Percentiles rank a stretch among this genome's conserved stretches.
These are phyloP conservation scores for Blumeriella jaapii DNA, from an alignment of 2,329 filamentous ascomycete species.

Conservation along the genomic window DNA sequence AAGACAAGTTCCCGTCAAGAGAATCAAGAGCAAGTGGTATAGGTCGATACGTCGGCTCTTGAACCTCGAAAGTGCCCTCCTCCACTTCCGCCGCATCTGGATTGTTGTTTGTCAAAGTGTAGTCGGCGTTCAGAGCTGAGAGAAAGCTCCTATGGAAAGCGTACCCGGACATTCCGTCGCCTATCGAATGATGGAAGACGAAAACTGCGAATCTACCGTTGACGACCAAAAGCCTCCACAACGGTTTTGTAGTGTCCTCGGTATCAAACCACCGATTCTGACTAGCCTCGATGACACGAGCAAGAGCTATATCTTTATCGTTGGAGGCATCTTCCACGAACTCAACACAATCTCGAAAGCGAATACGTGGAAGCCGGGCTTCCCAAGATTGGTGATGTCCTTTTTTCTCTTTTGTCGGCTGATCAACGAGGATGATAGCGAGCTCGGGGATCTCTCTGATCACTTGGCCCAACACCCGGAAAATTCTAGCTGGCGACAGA, in stretches of 20 bases:
- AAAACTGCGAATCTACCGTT: conserved; percentile 6
- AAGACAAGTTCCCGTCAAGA: conserved; percentile 7
- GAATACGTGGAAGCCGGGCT: conserved; percentile 6
- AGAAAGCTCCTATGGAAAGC: conserved; percentile 13
- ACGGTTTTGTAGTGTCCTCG: conserved; percentile 8
- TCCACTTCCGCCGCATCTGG: neutral
- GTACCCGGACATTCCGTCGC: conserved; percentile 11
- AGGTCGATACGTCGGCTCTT: neutral
- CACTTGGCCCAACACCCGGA: conserved; percentile 6
- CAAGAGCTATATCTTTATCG: conserved; percentile 1
- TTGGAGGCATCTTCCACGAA: conserved; percentile 5
- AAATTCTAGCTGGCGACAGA: conserved; percentile 4
- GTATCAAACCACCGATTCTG: conserved; percentile 16
- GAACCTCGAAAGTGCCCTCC: neutral
- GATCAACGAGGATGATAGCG: conserved; percentile 6
- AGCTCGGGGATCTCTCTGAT: conserved; percentile 11
- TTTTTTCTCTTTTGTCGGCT: conserved; percentile 6
- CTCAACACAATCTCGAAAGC: conserved; percentile 8
- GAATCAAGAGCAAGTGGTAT: conserved; percentile 6
- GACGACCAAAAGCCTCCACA: conserved; percentile 11
- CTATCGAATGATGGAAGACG: conserved; percentile 10
- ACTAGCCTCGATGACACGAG: conserved; percentile 2
- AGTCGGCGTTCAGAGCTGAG: conserved; percentile 6
- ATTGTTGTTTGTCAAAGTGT: neutral
- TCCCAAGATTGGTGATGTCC: conserved; percentile 11